Base-by-base conservation (phyloP, 2,329 filamentous ascomycete species). In the Colletotrichum melonis region DNA sequence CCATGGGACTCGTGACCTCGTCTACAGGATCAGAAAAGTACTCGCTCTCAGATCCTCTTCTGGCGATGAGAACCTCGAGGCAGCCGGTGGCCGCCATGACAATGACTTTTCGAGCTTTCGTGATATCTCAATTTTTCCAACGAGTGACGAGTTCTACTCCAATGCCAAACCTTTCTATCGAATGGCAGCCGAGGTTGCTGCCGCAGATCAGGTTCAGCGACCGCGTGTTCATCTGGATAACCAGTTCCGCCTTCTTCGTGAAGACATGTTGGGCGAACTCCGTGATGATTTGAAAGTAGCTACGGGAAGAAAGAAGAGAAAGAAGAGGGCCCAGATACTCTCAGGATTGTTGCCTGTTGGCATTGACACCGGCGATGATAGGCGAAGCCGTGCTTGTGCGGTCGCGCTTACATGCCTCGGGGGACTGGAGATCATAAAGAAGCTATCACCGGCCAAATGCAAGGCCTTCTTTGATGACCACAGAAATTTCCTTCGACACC, bases 201-300 rank as follows among this genome's bases (percentile, higher is more conserved):
- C 88, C 1, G 73, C 80, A 0, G 69, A 82, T 1, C 38, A 77
- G 14, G 72, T 82, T 1, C 76, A 79, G 0, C 86, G 90, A 1
- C 79, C 86, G 0, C 80, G 81, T 0, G 80, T 82, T 0, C 91
- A 94, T 78, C 80, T 93, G 0, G 93, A 94, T 76, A 93, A 92
- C 77, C 91, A 94, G 64, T 95, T 93, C 75, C 91, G 93, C 0
- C 85, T 95, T 0, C 83, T 94, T 0, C 84, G 93, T 3, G 92
- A 95, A 76, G 93, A 95, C 74, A 91, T 94, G 86, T 81, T 95
- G 0, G 88, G 85, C 0, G 92, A 93, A 74, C 82, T 95, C 2
- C 87, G 90, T 1, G 88, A 91, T 9, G 92, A 93, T 60, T 79
- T 92, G 0, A 86, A 90, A 32, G 81, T 86, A 5, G 84, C 88